Conservation (phyloP, 2,329 filamentous ascomycete genomes). For the Hawksworthiomyces lignivorus region DNA sequence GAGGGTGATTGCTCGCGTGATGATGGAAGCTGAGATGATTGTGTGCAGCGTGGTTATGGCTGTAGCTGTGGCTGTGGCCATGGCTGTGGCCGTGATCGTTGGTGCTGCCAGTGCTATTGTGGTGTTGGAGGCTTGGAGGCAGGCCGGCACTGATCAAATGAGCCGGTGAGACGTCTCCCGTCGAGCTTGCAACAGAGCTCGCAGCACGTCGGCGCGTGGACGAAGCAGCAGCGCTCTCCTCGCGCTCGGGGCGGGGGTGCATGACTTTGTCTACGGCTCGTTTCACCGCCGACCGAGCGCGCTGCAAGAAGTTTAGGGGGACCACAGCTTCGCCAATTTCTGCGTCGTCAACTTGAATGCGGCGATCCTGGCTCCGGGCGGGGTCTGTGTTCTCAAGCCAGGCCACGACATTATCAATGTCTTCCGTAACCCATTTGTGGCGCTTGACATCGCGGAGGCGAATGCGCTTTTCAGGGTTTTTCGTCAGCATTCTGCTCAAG, state of each 20-base stretch:
- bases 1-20: constrained; percentile 27
- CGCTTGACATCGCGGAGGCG: constrained; percentile 86
- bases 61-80: constrained; percentile 8
- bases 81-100: constrained; percentile 6
- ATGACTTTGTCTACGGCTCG: constrained; percentile 59
- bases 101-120: constrained; percentile 1
- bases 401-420: constrained; percentile 61
- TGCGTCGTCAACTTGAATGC: constrained; percentile 84
- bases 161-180: constrained; percentile 41
- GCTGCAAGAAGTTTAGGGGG: constrained; percentile 78
- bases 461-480: constrained; percentile 84
- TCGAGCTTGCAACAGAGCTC: constrained; percentile 59
- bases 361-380: constrained; percentile 66
- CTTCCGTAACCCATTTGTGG: constrained; percentile 82
- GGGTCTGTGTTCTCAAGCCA: constrained; percentile 98
- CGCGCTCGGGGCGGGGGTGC: constrained; percentile 50
- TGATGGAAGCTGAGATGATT: constrained; percentile 38
- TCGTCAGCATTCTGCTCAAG: constrained; percentile 69
- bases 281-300: constrained; percentile 70
- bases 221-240: constrained; percentile 34
- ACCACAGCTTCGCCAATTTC: constrained; percentile 89
- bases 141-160: constrained; percentile 36
- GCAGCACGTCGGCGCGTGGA: constrained; percentile 47
- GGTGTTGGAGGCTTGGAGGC: constrained; percentile 18
- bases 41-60: neutral